These are phyloP conservation scores for Diplodia scrobiculata DNA, from an alignment of 2,329 filamentous ascomycete genomes.

Conservation along the genomic window DNA sequence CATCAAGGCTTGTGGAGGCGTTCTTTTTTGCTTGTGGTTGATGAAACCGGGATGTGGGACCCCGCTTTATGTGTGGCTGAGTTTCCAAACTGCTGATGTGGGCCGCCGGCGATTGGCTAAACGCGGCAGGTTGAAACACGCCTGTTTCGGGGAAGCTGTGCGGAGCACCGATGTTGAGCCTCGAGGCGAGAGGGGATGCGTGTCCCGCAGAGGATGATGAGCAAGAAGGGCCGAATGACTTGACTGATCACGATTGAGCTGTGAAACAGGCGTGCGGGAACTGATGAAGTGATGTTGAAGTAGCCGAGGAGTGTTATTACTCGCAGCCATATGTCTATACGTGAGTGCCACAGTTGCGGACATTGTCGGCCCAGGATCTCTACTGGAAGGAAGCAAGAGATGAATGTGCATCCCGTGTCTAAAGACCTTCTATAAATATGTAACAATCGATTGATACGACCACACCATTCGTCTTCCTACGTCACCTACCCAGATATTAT, in stretches of 20 bases:
- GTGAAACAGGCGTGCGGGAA: no score
- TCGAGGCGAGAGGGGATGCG: background rate
- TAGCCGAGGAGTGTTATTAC: no score
- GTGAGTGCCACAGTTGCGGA: no score
- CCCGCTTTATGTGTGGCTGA: background rate
- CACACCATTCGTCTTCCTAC: background rate
- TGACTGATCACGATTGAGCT: background rate
- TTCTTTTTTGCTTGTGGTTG: background rate
- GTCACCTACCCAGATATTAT: background rate
- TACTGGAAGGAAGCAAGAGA: no score
- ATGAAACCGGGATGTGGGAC: slow-evolving; percentile 2
- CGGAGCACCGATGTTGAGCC: background rate
- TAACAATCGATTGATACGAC: no score
- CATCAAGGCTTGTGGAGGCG: no score
- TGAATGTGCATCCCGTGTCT: no score
- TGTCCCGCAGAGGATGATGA: background rate
- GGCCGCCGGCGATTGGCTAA: background rate
- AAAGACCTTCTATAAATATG: no score
- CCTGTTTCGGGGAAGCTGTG: background rate
- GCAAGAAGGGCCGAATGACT: background rate
- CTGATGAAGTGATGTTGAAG: no score
- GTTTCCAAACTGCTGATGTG: background rate
- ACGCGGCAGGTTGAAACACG: background rate
- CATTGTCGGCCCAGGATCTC: no score
- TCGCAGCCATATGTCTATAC: no score